Evolutionary conservation across 1,284 basidiomycete genomes (phyloP), one percentile per base, ranked within the genome.

Genomic region (Naganishia liquefaciens): DNA sequence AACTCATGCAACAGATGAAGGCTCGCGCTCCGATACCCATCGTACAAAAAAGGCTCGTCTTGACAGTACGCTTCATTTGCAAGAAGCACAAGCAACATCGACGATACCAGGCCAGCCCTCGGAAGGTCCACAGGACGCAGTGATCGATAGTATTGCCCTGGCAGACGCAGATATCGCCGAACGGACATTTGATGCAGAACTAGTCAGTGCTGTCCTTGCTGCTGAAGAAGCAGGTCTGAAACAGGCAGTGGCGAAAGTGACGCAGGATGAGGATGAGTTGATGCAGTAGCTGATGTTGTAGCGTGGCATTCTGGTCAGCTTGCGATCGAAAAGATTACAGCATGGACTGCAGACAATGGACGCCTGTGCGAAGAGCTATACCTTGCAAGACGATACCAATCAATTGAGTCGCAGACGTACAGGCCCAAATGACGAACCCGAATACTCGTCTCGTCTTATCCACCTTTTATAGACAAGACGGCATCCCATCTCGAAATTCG

Each of bases 41-140:
- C 57, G 46, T 7, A 37, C 37, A 2, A 60, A 60, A 23, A 60
- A 50, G 47, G 57, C 46, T 10, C 57, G 57, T 17, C 46, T 60
- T 5, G 42, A 50, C 33, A 60, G 57, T 27, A 60, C 57, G 46
- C 33, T 60, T 11, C 46, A 49, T 25, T 19, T 50, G 5, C 46
- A 50, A 39, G 57, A 50, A n/a, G 37, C 37, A 3, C 27, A 49
- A 13, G 43, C 57, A 6, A 10, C 40, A 9, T 21, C 57, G 49
- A 37, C 39, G 10, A 19, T 28, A 9, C 6, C 27, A 11, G 9
- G 3, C 10, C 7, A 10, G 11, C 30, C 23, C 11, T 27, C 15
- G n/a, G 37, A 42, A 15, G 44, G 19, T 21, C 46, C 25, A 15
- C 46, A 15, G 3, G 57, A 37, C 11, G 47, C 49, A 7, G 47